Percentiles rank a stretch among this genome's conserved stretches.
phyloP scores from a whole-genome alignment of 1,284 basidiomycete species.

The Rhodotorula mucilaginosa region DNA sequence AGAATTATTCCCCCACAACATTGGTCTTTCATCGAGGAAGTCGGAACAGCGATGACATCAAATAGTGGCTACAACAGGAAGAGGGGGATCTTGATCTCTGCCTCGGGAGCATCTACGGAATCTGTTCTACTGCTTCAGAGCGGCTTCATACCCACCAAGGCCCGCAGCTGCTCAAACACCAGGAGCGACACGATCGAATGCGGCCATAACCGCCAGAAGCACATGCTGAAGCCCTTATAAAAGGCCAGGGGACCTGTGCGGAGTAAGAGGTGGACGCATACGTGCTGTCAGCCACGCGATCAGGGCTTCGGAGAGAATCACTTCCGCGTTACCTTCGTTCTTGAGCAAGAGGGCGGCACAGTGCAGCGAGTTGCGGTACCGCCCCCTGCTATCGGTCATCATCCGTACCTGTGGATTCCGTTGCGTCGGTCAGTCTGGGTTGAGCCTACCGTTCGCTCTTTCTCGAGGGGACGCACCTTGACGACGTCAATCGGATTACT shows the following conservation, averaged over 20 bases:
- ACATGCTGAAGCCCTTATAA: constrained; percentile 42
- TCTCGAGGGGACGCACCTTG: constrained; percentile 33
- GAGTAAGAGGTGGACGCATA: too few relatives aligned
- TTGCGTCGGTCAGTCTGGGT: not conserved
- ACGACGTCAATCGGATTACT: constrained; percentile 44
- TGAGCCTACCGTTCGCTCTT: too few relatives aligned
- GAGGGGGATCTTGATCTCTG: too few relatives aligned
- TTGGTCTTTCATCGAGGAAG: too few relatives aligned
- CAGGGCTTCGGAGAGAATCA: not conserved
- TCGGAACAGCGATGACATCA: too few relatives aligned
- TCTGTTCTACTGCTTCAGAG: constrained; percentile 10
- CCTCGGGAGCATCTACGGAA: not conserved
- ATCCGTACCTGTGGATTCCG: constrained; percentile 27
- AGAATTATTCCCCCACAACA: too few relatives aligned
- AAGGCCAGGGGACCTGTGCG: constrained; percentile 39
- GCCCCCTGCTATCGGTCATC: constrained; percentile 41
- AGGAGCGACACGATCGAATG: constrained; percentile 40
- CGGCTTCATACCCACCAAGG: constrained; percentile 35
- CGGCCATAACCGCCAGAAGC: constrained; percentile 43
- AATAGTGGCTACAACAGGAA: too few relatives aligned
- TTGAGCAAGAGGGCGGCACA: constrained; percentile 37
- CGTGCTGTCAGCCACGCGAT: too few relatives aligned
- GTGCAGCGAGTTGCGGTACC: constrained; percentile 38
- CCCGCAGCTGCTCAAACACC: constrained; percentile 41
- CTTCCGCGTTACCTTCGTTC: constrained; percentile 35